Percentiles rank a stretch among this genome's conserved stretches.
phyloP scores from a whole-genome alignment of 2,329 filamentous ascomycete genomes.

The Talaromyces amestolkiae region DNA sequence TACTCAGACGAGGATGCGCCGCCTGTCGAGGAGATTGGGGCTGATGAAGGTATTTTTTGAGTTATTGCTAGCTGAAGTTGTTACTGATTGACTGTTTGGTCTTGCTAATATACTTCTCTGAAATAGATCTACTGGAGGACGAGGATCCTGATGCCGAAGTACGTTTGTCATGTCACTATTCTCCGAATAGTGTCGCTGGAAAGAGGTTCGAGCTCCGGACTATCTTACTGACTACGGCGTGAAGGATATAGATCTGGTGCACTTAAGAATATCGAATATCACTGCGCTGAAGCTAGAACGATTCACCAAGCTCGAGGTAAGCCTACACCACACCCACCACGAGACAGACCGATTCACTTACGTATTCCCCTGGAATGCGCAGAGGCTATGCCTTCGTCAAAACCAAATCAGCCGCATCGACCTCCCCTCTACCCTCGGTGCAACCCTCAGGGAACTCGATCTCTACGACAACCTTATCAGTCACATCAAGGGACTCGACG shows the following conservation, averaged over 20 bases:
- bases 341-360: neutral
- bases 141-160: conserved; percentile 55
- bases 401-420: conserved; percentile 82
- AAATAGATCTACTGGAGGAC: conserved; percentile 59
- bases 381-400: conserved; percentile 83
- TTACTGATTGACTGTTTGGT: too few species aligned
- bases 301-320: conserved; percentile 68
- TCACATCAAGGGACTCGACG: conserved; percentile 79
- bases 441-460: conserved; percentile 77
- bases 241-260: conserved; percentile 84
- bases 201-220: neutral
- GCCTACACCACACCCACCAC: neutral
- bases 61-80: neutral
- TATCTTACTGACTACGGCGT: neutral
- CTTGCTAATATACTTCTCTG: neutral
- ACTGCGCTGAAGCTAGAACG: conserved; percentile 75
- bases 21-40: conserved; percentile 70
- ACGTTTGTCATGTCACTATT: conserved; percentile 19
- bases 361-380: neutral
- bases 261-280: conserved; percentile 78
- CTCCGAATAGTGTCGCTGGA: neutral
- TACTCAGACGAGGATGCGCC: conserved; percentile 71
- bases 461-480: conserved; percentile 95
- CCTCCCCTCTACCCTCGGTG: conserved; percentile 64
- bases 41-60: conserved; percentile 67